Evolutionary conservation across 768 basidiomycete genomes (phyloP).

Genomic region (Clitopilus hobsonii): DNA sequence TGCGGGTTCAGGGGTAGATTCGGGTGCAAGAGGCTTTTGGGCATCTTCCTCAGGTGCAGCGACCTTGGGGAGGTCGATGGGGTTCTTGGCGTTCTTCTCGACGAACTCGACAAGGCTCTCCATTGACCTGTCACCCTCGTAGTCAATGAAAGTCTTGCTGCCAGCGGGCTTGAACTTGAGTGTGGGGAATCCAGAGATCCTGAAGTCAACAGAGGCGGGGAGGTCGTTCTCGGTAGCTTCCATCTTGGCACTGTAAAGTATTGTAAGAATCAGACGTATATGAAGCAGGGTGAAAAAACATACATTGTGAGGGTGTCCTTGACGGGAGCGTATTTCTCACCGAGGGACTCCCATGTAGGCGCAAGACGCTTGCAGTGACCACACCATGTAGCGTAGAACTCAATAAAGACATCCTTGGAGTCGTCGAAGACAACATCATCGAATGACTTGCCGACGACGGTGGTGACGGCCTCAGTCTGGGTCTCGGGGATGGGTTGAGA

Average conservation of each 20-base stretch:
- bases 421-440: conserved; percentile 84
- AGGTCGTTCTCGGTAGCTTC: conserved; percentile 97
- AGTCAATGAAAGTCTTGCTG: conserved; percentile 80
- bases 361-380: conserved; percentile 97
- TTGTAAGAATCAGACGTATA: conserved; percentile 9
- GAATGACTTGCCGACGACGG: conserved; percentile 85
- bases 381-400: conserved; percentile 97
- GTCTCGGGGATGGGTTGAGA: conserved; percentile 78
- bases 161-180: conserved; percentile 96
- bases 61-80: conserved; percentile 39
- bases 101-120: conserved; percentile 84
- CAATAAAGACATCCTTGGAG: conserved; percentile 90
- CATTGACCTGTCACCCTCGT: conserved; percentile 86
- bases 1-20: conserved; percentile 12
- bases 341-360: conserved; percentile 90
- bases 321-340: conserved; percentile 71
- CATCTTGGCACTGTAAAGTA: conserved; percentile 74
- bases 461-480: conserved; percentile 81
- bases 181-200: conserved; percentile 86
- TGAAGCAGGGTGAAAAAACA: conserved; percentile 14
- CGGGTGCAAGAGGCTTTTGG: conserved; percentile 29
- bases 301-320: conserved; percentile 81
- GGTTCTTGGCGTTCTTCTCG: conserved; percentile 76
- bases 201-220: conserved; percentile 84
- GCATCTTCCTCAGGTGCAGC: conserved; percentile 22